Evolutionary conservation across 495 filamentous ascomycete species (phyloP).

Genomic region (Aspergillus baeticus): DNA sequence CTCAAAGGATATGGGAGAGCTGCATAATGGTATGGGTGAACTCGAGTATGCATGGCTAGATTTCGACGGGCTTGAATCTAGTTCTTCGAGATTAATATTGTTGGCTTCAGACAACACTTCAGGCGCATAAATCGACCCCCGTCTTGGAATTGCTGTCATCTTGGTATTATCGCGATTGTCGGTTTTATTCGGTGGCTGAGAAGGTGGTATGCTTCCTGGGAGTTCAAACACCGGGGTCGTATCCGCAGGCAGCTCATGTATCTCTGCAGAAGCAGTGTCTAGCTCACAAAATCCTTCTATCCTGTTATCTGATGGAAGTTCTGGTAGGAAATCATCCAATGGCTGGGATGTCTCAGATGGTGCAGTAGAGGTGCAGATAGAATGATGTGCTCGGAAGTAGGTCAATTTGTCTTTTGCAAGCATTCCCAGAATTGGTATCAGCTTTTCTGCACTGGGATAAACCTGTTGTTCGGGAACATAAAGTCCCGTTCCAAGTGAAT

Average conservation of each 20-base stretch:
- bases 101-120: conserved; percentile 29
- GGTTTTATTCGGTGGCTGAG: conserved; percentile 7
- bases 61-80: background rate
- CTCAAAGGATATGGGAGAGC: conserved; percentile 25
- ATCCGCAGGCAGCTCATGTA: conserved; percentile 47
- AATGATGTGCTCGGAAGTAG: conserved; percentile 57
- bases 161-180: conserved; percentile 24
- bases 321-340: conserved; percentile 29
- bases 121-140: conserved; percentile 47
- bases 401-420: conserved; percentile 46
- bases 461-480: conserved; percentile 22
- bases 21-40: conserved; percentile 19
- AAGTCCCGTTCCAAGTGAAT: conserved; percentile 19
- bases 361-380: conserved; percentile 50
- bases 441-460: conserved; percentile 53
- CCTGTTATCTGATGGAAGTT: conserved; percentile 31
- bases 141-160: conserved; percentile 24
- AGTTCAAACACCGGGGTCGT: conserved; percentile 39
- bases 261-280: conserved; percentile 44
- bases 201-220: conserved; percentile 33
- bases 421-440: conserved; percentile 49
- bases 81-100: background rate
- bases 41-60: background rate
- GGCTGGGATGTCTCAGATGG: conserved; percentile 31
- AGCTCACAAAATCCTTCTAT: conserved; percentile 23